phyloP scores from a whole-genome alignment of 1,284 basidiomycete species.

The Ustilago curta region DNA sequence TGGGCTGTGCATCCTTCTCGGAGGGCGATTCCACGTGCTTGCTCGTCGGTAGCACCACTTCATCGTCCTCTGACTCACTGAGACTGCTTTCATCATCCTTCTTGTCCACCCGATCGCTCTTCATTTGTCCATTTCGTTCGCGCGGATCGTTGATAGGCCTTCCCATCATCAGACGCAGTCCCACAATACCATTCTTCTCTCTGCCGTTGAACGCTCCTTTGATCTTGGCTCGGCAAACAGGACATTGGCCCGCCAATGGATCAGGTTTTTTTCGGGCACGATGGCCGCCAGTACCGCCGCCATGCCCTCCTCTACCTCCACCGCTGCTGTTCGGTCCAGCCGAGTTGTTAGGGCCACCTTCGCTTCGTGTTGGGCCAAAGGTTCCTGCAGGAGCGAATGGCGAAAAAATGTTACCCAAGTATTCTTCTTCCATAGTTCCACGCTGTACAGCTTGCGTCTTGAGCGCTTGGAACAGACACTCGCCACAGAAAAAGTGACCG shows the following conservation, averaged over 20 bases:
- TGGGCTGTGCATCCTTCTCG: neutral
- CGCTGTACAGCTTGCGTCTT: constrained; percentile 50
- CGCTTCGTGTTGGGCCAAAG: constrained; percentile 10
- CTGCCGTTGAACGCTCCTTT: constrained; percentile 57
- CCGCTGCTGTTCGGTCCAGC: neutral
- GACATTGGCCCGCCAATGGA: constrained; percentile 58
- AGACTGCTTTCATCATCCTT: constrained; percentile 1
- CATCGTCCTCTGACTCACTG: constrained; percentile 22
- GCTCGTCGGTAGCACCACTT: constrained; percentile 14
- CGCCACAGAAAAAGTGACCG: constrained; percentile 65
- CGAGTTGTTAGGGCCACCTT: neutral
- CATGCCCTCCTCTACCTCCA: constrained; percentile 18
- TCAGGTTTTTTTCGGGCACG: constrained; percentile 28
- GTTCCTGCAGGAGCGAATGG: constrained; percentile 35
- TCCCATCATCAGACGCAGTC: constrained; percentile 55
- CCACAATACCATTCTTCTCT: constrained; percentile 43
- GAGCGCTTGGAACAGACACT: constrained; percentile 61
- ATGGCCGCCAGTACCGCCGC: constrained; percentile 3
- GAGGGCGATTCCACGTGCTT: neutral
- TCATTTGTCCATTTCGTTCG: constrained; percentile 34
- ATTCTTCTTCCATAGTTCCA: constrained; percentile 40
- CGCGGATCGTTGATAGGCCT: constrained; percentile 51
- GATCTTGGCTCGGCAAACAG: constrained; percentile 60
- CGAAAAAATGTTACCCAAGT: constrained; percentile 30
- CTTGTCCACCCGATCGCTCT: neutral